Conservation (phyloP, 345 rosid species). For the Acer negundo region DNA sequence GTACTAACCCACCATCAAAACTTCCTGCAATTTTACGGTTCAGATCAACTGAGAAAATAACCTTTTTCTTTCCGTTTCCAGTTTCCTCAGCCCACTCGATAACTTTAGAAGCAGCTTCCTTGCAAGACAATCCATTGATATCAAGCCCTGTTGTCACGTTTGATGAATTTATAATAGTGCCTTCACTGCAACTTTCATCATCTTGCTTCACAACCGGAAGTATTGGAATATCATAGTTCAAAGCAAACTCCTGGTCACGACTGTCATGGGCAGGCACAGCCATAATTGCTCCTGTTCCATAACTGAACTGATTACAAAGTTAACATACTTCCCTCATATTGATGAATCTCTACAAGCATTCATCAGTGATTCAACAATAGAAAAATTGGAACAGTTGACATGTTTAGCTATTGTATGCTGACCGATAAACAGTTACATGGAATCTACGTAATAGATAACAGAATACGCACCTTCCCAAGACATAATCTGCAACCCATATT, state of each 20-base stretch:
- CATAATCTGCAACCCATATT: conserved; percentile 95
- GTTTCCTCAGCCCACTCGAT: conserved; percentile 82
- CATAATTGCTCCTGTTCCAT: conserved; percentile 98
- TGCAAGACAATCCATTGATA: conserved; percentile 70
- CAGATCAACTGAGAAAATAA: conserved; percentile 23
- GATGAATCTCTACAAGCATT: background rate
- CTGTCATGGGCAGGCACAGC: conserved; percentile 94
- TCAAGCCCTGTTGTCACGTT: conserved; percentile 61
- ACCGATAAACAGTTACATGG: too few relatives aligned
- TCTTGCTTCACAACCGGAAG: conserved; percentile 63
- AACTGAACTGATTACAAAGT: conserved; percentile 47
- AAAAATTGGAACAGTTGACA: too few relatives aligned
- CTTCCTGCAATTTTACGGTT: background rate
- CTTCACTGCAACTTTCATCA: conserved; percentile 46
- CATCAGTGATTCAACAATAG: background rate
- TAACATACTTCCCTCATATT: conserved; percentile 7
- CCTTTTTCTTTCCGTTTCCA: conserved; percentile 90
- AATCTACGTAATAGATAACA: too few relatives aligned
- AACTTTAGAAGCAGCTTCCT: conserved; percentile 67
- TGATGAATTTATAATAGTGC: conserved; percentile 65
- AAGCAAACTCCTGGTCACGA: conserved; percentile 84
- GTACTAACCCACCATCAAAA: background rate
- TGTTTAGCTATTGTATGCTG: too few relatives aligned
- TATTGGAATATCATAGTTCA: conserved; percentile 70
- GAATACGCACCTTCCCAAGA: conserved; percentile 62